Base-by-base conservation (phyloP, 106 monocot species). In the Xerophyta viscosa region DNA sequence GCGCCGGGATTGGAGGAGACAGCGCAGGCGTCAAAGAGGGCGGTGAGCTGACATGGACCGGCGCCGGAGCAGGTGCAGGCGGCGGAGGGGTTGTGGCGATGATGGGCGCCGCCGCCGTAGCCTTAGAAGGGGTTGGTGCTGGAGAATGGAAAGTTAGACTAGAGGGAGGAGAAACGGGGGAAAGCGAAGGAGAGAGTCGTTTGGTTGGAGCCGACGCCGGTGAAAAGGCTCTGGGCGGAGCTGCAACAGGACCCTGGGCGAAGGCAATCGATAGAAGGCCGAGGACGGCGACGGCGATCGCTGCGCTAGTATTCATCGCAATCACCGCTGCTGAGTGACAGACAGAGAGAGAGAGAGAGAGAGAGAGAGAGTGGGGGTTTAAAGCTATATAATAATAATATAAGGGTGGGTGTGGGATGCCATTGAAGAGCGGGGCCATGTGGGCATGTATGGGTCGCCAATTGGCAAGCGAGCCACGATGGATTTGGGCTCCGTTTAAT, bases 231-330 rank as follows among this genome's bases (percentile, higher is more conserved):
- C 20, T 14, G 2, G 46, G 15, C 13, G 46, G 46, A 7, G 46
- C 19, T 18, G 46, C 46, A 23, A 25, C 6, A 25, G 23, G 25
- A 15, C 3, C 11, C 9, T 23, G 24, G 24, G 50, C 24, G 5
- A 48, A 18, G 48, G 41, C 4, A 11, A 36, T 22, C 6, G 37
- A 37, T 17, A 20, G 22, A 20, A 37, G 33, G 55, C 9, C 19
- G 55, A 37, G 37, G 37, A 37, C 8, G 11, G 55, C 37, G 15
- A 22, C 23, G 55, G 55, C 37, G 55, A 56, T 30, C 22, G 55
- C 10, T 22, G 18, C 20, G 37, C 55, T n/a, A 22, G 31, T 31
- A 56, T 24, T 21, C 55, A 56, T 56, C n/a, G n/a, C n/a, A n/a
- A n/a, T n/a, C n/a, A n/a, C n/a, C n/a, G n/a, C n/a, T n/a, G n/a